Base-by-base conservation (phyloP, 768 basidiomycete genomes). In the Agrocybe praecox region DNA sequence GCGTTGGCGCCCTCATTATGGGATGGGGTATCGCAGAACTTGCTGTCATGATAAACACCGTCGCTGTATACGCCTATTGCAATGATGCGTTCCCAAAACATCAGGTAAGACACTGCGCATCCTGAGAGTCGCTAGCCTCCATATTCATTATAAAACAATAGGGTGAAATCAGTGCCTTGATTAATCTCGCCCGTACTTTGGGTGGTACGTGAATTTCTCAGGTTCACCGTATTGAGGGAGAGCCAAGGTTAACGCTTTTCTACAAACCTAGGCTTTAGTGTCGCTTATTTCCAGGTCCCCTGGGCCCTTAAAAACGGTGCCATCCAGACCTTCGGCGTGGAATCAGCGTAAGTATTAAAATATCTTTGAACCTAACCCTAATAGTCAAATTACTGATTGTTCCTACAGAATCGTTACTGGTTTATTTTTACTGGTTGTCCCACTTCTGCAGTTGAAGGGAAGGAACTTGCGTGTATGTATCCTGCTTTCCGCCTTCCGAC, bases 11-110 rank as follows among this genome's bases (percentile, higher is more conserved):
- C 1, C 66, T 88, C 24, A 74, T 88, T 53, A 81, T 88, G 72
- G 87, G 87, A 17, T 89, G 88, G 88, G 86, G 84, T 12, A 80
- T 88, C 53, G 79, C 85, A 1, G 76, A 85, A 55, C 71, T 85
- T 6, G 74, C 81, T 0, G 69, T 83, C 59, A 80, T 88, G 78
- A 77, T 88, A 57, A 81, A 78, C 65, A 88, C 87, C 1, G 85
- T 86, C 49, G 83, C 83, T 2, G 75, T 87, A 15, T 88, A 85
- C 74, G 69, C 73, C 65, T 85, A 74, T 49, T 64, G 69, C 50
- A 69, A 71, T 47, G 72, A 69, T 43, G 67, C 68, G 11, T 74
- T 71, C 62, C 64, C 71, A 0, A 66, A 64, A 32, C 65, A 65
- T 51, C 82, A 63, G 58, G 61, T 56, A 50, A 52, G 22, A 40